Base-by-base conservation (phyloP, 2,329 filamentous ascomycete genomes). In the Colletotrichum somersetense region DNA sequence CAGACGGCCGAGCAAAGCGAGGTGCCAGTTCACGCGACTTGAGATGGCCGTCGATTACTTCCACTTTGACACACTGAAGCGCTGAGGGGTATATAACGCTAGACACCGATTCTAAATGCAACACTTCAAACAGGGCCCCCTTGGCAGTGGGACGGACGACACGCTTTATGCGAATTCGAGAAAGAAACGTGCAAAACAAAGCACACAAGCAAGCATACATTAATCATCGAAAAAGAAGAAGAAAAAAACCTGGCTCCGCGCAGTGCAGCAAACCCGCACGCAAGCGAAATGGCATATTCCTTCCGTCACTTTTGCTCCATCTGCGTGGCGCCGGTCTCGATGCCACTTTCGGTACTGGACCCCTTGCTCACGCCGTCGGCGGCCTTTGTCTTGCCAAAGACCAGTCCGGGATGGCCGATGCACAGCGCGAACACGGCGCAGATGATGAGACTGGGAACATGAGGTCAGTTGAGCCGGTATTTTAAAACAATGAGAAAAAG, bases 351-450 rank as follows among this genome's bases (percentile, higher is more conserved):
- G 5, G 66, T 69, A 38, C 42, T 73, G 10, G 72, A 66, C 46
- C 57, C 61, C 50, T 74, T 74, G 2, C 69, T 73, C 35, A 59
- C 56, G 40, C 42, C 30, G 0, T 48, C 52, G 20, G 16, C 30
- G 14, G 18, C 53, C 26, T 48, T 38, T 16, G 33, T 46, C 35
- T 55, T 59, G 35, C 48, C 53, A 58, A 85, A 81, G 18, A 82
- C 81, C 20, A 85, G 77, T 1, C 84, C 84, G 2, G 84, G 84
- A 75, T 85, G 82, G 1, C 83, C 83, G 11, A 83, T 77, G 76
- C 75, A 80, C n/a, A 85, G 79, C 5, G 80, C 75, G 30, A 78
- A 46, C 11, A 78, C 80, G 16, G 83, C 83, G 12, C 84, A 68
- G 18, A 81, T 77, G 23, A 85, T 80, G 16, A 83, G 77, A 0